Conservation (phyloP, 192 early-diverging fungal species). For the Bifiguratus adelaidae region DNA sequence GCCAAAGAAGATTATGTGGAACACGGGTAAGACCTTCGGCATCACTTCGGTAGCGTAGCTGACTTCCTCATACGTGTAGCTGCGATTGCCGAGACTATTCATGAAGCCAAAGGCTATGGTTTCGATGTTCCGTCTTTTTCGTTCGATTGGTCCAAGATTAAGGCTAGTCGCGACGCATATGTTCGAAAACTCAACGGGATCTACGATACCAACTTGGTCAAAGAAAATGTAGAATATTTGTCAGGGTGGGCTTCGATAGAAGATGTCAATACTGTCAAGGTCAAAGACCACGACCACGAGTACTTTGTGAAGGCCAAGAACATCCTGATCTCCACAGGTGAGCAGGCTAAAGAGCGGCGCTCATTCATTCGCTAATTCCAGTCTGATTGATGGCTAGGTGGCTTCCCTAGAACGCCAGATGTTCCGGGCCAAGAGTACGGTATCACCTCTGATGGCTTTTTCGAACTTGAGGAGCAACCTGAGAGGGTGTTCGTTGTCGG, state of each 20-base stretch:
- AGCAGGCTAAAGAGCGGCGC: not conserved
- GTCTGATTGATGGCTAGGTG: constrained; percentile 48
- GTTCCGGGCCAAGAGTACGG: constrained; percentile 79
- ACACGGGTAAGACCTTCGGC: constrained; percentile 49
- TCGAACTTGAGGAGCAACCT: constrained; percentile 84
- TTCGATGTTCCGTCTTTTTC: constrained; percentile 49
- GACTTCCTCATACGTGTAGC: constrained; percentile 22
- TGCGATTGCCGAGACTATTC: constrained; percentile 75
- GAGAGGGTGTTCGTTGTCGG: constrained; percentile 85
- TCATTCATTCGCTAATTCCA: not conserved
- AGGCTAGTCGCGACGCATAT: constrained; percentile 91
- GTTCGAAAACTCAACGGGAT: constrained; percentile 94
- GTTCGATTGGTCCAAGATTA: constrained; percentile 77
- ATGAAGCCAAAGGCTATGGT: constrained; percentile 87
- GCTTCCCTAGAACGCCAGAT: constrained; percentile 47
- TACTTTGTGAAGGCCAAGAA: constrained; percentile 61
- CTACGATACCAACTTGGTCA: constrained; percentile 82
- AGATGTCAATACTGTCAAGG: too few species aligned
- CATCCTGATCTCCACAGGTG: constrained; percentile 86
- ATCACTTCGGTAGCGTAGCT: not conserved
- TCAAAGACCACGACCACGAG: constrained; percentile 18
- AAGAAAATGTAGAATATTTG: constrained; percentile 79
- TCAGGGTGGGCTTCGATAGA: constrained; percentile 73
- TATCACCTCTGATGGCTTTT: constrained; percentile 92
- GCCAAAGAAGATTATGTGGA: constrained; percentile 94